These are phyloP conservation scores for Colletotrichum sp. DNA, from an alignment of 2,329 filamentous ascomycete genomes.

Conservation along the genomic window DNA sequence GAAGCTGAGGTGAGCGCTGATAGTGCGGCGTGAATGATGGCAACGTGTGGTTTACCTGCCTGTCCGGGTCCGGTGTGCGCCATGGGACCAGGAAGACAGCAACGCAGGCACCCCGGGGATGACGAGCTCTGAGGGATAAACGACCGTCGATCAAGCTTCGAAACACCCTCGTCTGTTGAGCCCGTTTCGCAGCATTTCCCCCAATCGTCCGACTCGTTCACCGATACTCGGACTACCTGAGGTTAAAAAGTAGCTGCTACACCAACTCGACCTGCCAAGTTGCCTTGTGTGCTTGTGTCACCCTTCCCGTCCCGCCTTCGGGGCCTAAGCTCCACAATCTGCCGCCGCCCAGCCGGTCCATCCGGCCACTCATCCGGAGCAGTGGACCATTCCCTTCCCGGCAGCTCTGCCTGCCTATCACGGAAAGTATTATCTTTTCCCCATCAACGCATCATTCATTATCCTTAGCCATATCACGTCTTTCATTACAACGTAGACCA, in stretches of 20 bases:
- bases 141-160: not conserved
- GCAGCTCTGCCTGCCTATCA: not conserved
- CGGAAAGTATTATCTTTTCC: not conserved
- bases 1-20: not conserved
- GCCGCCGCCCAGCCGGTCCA: not conserved
- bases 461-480: not conserved
- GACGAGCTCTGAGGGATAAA: not conserved
- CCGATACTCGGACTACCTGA: not conserved
- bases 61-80: not conserved
- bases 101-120: not conserved
- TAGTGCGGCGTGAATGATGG: not conserved
- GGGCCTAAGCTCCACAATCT: slow-evolving; percentile 2
- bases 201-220: not conserved
- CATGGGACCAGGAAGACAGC: not conserved
- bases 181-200: not conserved
- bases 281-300: not conserved
- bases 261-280: not conserved
- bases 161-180: not conserved
- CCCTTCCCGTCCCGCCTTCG: slow-evolving; percentile 1
- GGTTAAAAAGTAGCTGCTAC: not conserved
- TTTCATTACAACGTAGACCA: not conserved
- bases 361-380: not conserved
- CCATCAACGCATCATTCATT: not conserved
- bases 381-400: not conserved
- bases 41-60: not conserved